Percentiles rank a stretch among this genome's conserved stretches.
Evolutionary conservation across 768 basidiomycete species (phyloP).

Genomic region (Boletus subparvulus): DNA sequence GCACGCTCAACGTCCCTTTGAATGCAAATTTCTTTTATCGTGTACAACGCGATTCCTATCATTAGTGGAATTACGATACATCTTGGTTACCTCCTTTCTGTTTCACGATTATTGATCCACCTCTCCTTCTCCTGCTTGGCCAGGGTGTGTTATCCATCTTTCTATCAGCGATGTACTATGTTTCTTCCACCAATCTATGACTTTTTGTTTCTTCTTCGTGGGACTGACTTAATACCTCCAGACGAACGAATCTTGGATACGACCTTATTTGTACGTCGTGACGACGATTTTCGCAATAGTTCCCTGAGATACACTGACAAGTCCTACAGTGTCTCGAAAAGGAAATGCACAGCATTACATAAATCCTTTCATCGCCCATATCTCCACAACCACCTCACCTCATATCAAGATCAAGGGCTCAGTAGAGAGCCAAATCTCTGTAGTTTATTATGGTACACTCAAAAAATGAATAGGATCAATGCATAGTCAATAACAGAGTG

Average conservation of each 20-base stretch:
- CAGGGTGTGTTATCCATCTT: constrained; percentile 19
- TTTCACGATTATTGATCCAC: neutral
- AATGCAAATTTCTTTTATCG: constrained; percentile 1
- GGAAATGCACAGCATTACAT: too few relatives aligned
- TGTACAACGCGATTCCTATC: constrained; percentile 6
- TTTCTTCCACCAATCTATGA: constrained; percentile 15
- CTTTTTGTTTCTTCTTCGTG: neutral
- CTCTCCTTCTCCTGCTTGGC: constrained; percentile 21
- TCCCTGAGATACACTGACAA: too few relatives aligned
- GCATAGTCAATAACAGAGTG: too few relatives aligned
- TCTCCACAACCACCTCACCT: too few relatives aligned
- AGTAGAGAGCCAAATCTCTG: too few relatives aligned
- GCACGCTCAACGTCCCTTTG: constrained; percentile 6
- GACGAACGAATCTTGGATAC: neutral
- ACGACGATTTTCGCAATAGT: neutral
- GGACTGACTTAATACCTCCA: neutral
- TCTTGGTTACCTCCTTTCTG: constrained; percentile 8
- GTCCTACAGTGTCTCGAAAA: too few relatives aligned
- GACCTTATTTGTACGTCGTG: neutral
- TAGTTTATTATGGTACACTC: too few relatives aligned
- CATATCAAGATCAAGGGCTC: too few relatives aligned
- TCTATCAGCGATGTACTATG: constrained; percentile 16
- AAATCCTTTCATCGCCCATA: too few relatives aligned
- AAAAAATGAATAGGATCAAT: too few relatives aligned
- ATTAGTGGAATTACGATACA: constrained; percentile 1